Evolutionary conservation across 495 filamentous ascomycete genomes (phyloP), one percentile per base, ranked within the genome.

Genomic region (Daldinia childiae): DNA sequence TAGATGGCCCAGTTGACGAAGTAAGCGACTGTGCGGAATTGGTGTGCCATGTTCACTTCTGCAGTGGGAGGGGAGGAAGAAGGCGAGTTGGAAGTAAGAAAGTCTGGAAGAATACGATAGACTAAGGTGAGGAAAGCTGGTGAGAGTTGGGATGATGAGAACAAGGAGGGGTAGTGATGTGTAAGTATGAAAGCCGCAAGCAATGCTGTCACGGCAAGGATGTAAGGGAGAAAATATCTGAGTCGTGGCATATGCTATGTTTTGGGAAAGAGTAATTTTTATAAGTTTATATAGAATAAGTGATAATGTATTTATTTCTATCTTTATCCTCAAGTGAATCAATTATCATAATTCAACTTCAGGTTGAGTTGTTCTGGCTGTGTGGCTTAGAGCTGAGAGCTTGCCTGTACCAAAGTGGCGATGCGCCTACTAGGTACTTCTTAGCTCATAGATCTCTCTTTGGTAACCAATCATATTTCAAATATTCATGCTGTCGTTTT

Each of bases 1-100:
- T 98, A 98, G 76, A 98, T 97, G 56, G 93, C 95, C 94, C 93
- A 95, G 81, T 97, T 94, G 61, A 93, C 91, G 71, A 90, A 97
- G 83, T 97, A 97, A 15, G 91, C 91, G 58, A 95, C 91, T 6
- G 89, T 85, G 68, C 87, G 87, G 77, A 88, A 92, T 59, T 87
- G 81, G 30, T 61, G 43, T n/a, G 77, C 81, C 83, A 86, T 87
- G 7, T 66, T 85, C 24, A 30, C 62, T 63, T 34, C 30, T 34
- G 17, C 17, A 1, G 30, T 12, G 15, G 30, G 30, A 36, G 66
- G 3, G 1, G 51, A 0, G 27, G 45, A 57, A 27, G 19, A 54
- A 19, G 17, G 58, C 5, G 6, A 24, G 27, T 45, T 1, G 9
- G 29, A 57, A 14, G 27, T 45, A 7, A 57, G 51, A n/a, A 55